phyloP scores from a whole-genome alignment of 257 asterid species.

The Solanum rostratum region DNA sequence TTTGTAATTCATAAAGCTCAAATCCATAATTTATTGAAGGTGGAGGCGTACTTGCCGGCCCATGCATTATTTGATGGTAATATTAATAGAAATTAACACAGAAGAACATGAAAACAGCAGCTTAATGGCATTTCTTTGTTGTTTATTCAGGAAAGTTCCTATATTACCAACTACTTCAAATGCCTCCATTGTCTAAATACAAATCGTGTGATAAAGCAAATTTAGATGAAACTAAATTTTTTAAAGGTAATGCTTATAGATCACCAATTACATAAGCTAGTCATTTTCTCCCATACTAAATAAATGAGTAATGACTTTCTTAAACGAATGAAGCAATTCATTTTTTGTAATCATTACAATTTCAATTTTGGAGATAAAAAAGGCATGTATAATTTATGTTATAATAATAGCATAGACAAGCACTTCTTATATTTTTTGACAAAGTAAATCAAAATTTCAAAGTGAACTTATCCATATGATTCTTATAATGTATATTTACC shows the following conservation, averaged over 20 bases:
- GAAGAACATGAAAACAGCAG: background rate
- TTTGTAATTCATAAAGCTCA: background rate
- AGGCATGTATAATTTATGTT: background rate
- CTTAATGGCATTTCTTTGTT: background rate
- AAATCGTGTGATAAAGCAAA: background rate
- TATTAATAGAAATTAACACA: background rate
- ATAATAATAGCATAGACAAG: background rate
- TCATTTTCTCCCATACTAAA: background rate
- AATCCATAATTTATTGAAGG: background rate
- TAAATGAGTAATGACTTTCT: background rate
- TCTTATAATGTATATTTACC: background rate
- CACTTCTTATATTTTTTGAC: background rate
- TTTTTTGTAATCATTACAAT: background rate
- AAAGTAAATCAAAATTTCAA: background rate
- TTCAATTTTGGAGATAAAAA: background rate
- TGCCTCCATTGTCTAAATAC: background rate
- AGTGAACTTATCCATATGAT: background rate
- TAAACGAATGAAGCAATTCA: background rate
- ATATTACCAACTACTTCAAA: background rate
- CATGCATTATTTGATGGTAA: background rate
- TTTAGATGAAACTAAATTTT: background rate
- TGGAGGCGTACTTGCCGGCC: background rate
- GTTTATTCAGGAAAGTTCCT: background rate
- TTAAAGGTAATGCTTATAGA: background rate
- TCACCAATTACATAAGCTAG: too few species aligned